phyloP scores from a whole-genome alignment of 306 rosid species.

The Glycyrrhiza uralensis region DNA sequence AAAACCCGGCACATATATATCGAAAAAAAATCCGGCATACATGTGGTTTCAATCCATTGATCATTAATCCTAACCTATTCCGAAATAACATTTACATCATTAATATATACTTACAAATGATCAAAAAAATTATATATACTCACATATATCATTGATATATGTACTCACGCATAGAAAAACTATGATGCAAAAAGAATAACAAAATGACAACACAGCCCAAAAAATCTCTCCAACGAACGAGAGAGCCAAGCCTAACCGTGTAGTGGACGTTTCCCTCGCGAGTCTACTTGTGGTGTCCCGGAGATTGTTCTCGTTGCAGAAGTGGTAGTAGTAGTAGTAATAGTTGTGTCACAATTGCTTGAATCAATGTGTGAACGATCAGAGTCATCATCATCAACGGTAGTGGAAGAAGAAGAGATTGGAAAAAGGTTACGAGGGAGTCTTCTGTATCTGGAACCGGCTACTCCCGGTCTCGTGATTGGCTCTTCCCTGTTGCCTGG shows the following conservation, averaged over 20 bases:
- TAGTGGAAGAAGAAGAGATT: constrained; percentile 31
- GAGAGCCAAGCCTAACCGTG: constrained; percentile 17
- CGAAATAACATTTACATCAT: too few species aligned
- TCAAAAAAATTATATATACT: too few species aligned
- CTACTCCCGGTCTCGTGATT: constrained; percentile 59
- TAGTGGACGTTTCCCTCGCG: constrained; percentile 64
- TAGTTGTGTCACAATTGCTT: constrained; percentile 27
- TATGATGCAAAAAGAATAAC: not conserved
- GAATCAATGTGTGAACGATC: constrained; percentile 32
- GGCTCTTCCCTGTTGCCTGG: constrained; percentile 69
- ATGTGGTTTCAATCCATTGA: too few species aligned
- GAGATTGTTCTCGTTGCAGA: constrained; percentile 34
- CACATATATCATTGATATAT: too few species aligned
- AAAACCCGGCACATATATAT: too few species aligned
- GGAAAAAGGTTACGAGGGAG: constrained; percentile 19
- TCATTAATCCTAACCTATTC: too few species aligned
- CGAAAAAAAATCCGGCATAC: too few species aligned
- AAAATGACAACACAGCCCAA: not conserved
- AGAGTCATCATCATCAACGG: constrained; percentile 37
- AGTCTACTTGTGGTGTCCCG: constrained; percentile 14
- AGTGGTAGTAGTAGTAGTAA: not conserved
- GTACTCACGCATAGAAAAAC: too few species aligned
- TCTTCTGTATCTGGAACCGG: constrained; percentile 64
- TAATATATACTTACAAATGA: too few species aligned
- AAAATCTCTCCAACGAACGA: not conserved